Evolutionary conservation across 495 filamentous ascomycete species (phyloP), one percentile per base, ranked within the genome.

Genomic region (Aspergillus cavernicola): DNA sequence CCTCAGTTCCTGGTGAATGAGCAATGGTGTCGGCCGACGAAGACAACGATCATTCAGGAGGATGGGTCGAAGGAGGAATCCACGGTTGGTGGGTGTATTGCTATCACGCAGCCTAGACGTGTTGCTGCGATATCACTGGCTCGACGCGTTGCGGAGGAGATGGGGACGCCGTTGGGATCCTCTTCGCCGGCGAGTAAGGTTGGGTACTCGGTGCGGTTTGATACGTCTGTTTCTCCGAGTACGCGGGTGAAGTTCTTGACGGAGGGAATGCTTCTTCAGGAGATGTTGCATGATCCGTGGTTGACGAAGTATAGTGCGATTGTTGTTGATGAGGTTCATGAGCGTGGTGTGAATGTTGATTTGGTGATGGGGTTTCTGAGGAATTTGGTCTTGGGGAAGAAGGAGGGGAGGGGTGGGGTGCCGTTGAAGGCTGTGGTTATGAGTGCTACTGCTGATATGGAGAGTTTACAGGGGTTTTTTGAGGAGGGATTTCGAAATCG

Each of bases 311-410:
- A 99, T 64, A 92, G 89, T 56, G 89, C 86, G 1, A 79, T 99
- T 3, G 78, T 97, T 42, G 88, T 99, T 9, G 95, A 99, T 72
- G 95, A 99, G 63, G 90, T 97, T 3, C 95, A 99, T 71, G 95
- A 99, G 70, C 80, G 95, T 50, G 95, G 92, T 50, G 82, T 96
- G n/a, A 96, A 96, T 61, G 92, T 96, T 13, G 95, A 99, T 74
- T 68, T 97, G 42, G 72, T 95, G 0, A 74, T 89, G 43, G 95
- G 95, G 0, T 97, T 99, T 58, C 68, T 97, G 55, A 88, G 85
- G 62, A 85, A 86, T 52, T 74, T 95, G 24, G 65, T 89, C 1
- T 69, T 72, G 24, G 81, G 83, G 4, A 74, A 78, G 32, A 55
- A 47, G 9, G 69, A 76, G 50, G 87, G 80, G 18, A 77, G 85